Percentiles rank a stretch among this genome's conserved stretches.
phyloP scores from a whole-genome alignment of 305 asterid genomes.

The Caryopteris hybrid region DNA sequence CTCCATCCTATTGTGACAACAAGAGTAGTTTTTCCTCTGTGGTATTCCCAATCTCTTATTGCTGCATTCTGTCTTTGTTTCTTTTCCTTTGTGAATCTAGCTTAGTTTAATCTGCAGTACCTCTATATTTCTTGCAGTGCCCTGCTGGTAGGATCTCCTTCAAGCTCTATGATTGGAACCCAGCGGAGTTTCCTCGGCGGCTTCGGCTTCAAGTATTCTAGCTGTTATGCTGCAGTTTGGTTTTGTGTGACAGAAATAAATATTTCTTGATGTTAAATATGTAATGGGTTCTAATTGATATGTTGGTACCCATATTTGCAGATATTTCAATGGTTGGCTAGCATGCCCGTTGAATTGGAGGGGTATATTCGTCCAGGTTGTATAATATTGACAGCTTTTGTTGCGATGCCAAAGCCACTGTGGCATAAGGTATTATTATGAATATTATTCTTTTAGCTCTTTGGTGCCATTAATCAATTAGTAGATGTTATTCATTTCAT shows the following conservation, averaged over 20 bases:
- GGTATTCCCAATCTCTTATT: conserved; percentile 35
- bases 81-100: conserved; percentile 10
- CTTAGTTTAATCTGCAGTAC: conserved; percentile 16
- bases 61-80: conserved; percentile 4
- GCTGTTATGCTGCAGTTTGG: conserved; percentile 65
- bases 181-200: conserved; percentile 89
- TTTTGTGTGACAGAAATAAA: conserved; percentile 26
- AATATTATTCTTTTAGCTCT: not conserved
- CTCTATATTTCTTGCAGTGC: conserved; percentile 47
- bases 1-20: conserved; percentile 57
- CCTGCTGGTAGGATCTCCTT: conserved; percentile 91
- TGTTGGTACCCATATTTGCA: conserved; percentile 24
- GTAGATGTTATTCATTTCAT: not conserved
- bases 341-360: conserved; percentile 94
- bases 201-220: conserved; percentile 91
- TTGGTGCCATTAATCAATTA: not conserved
- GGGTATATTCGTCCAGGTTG: conserved; percentile 97
- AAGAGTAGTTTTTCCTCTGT: conserved; percentile 66
- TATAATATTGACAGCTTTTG: conserved; percentile 76
- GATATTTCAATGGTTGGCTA: conserved; percentile 94
- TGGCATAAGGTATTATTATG: conserved; percentile 64
- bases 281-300: conserved; percentile 27
- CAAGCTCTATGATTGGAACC: conserved; percentile 97
- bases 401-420: conserved; percentile 70
- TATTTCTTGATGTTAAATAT: conserved; percentile 12